Evolutionary conservation across 2,329 filamentous ascomycete species (phyloP).

Genomic region (Monosporascus sp.): DNA sequence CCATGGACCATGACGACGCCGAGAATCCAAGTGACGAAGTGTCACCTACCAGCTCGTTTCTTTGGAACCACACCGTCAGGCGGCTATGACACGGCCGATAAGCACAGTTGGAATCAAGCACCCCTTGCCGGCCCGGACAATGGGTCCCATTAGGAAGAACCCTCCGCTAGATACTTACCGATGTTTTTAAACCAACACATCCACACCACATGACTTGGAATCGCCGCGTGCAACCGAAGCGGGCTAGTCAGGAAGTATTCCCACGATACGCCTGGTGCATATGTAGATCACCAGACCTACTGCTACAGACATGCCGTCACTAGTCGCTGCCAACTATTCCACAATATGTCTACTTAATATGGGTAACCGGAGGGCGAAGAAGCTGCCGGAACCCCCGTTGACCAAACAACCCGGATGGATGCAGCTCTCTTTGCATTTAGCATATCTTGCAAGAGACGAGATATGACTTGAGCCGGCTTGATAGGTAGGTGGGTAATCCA

Average conservation of each 20-base stretch:
- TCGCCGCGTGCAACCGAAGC: slow-evolving; percentile 24
- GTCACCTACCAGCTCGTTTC: background rate
- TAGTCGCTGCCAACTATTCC: background rate
- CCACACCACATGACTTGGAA: slow-evolving; percentile 21
- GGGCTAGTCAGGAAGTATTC: slow-evolving; percentile 8
- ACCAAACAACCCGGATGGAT: no score
- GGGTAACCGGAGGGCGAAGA: background rate
- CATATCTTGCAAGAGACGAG: no score
- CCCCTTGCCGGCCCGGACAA: background rate
- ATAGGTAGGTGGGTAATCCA: no score
- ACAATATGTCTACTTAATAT: background rate
- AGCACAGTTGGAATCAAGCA: background rate
- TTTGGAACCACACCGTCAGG: no score
- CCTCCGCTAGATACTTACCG: background rate
- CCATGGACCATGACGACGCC: background rate
- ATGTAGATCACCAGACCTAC: background rate
- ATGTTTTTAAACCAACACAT: background rate
- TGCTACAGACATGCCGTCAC: background rate
- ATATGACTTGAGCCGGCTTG: background rate
- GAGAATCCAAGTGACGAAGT: background rate
- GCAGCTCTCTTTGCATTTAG: no score
- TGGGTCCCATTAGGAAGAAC: background rate
- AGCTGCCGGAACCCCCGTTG: no score
- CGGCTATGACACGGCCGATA: background rate
- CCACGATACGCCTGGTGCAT: background rate